A percentile compares a stretch with the other conserved stretches of the same genome.
These are phyloP conservation scores for Colletotrichum euphorbiae DNA, from an alignment of 2,329 filamentous ascomycete genomes.

Conservation along the genomic window DNA sequence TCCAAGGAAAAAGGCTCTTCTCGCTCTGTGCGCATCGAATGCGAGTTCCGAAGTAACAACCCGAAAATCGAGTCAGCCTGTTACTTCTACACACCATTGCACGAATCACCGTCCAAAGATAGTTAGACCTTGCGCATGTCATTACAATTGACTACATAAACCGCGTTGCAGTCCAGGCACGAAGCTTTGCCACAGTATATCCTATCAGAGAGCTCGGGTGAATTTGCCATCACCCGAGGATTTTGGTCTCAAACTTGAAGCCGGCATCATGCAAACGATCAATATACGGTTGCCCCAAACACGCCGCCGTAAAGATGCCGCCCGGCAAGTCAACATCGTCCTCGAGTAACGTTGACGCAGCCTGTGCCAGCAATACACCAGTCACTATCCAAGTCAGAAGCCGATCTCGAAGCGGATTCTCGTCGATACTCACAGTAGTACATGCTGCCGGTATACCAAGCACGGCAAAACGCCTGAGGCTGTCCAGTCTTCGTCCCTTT, in stretches of 20 bases:
- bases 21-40: not conserved
- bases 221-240: slow-evolving; percentile 48
- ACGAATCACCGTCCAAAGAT: slow-evolving; percentile 9
- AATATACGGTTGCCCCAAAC: slow-evolving; percentile 74
- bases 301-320: slow-evolving; percentile 79
- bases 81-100: not conserved
- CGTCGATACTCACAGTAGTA: slow-evolving; percentile 68
- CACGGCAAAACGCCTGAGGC: slow-evolving; percentile 66
- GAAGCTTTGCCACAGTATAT: too few species aligned
- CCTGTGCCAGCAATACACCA: slow-evolving; percentile 71
- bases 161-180: too few species aligned
- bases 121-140: slow-evolving; percentile 17
- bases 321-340: slow-evolving; percentile 71
- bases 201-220: not conserved
- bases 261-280: slow-evolving; percentile 71
- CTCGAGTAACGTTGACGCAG: slow-evolving; percentile 72
- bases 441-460: slow-evolving; percentile 69
- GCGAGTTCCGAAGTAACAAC: not conserved
- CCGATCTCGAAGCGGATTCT: not conserved
- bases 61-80: not conserved
- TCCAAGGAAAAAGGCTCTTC: not conserved
- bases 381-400: slow-evolving; percentile 64
- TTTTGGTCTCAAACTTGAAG: slow-evolving; percentile 70
- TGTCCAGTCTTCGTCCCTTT: slow-evolving; percentile 49
- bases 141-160: slow-evolving; percentile 8